Conservation (phyloP, 2,329 filamentous ascomycete genomes). For the Ambrosiella cleistominuta region DNA sequence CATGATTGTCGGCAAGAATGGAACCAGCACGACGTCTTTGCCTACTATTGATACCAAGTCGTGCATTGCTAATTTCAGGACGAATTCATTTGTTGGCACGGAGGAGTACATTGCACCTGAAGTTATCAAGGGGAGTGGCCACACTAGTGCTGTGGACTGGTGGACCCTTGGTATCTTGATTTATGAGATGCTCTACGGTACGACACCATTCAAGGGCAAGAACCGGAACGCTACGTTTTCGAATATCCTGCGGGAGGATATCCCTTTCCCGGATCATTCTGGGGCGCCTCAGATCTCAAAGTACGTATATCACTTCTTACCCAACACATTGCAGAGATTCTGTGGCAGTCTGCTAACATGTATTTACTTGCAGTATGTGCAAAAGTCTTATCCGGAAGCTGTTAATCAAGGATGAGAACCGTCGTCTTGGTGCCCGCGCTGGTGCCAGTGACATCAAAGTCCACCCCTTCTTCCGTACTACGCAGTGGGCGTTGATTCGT, state of each 20-base stretch:
- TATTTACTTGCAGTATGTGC: slow-evolving; percentile 48
- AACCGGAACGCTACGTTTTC: slow-evolving; percentile 96
- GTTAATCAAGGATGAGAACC: slow-evolving; percentile 92
- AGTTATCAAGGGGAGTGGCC: slow-evolving; percentile 95
- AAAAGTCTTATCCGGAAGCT: slow-evolving; percentile 94
- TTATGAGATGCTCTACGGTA: slow-evolving; percentile 98
- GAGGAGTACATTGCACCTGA: slow-evolving; percentile 98
- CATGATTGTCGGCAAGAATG: slow-evolving; percentile 88
- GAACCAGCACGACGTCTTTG: slow-evolving; percentile 67
- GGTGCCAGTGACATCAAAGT: slow-evolving; percentile 93
- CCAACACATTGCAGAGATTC: slow-evolving; percentile 4
- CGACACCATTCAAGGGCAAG: slow-evolving; percentile 98
- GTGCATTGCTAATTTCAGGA: slow-evolving; percentile 94
- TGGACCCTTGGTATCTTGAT: slow-evolving; percentile 96
- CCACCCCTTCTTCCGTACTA: slow-evolving; percentile 89
- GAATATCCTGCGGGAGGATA: slow-evolving; percentile 89
- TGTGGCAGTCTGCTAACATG: background rate
- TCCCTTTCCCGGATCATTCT: slow-evolving; percentile 81
- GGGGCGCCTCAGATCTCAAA: slow-evolving; percentile 76
- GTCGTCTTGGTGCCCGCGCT: slow-evolving; percentile 78
- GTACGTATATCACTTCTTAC: slow-evolving; percentile 35
- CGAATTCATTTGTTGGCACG: slow-evolving; percentile 95
- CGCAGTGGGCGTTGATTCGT: slow-evolving; percentile 89
- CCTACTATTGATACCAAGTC: slow-evolving; percentile 98
- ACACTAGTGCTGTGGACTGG: slow-evolving; percentile 98